phyloP scores from a whole-genome alignment of 495 filamentous ascomycete species.

The Talaromyces ruber region DNA sequence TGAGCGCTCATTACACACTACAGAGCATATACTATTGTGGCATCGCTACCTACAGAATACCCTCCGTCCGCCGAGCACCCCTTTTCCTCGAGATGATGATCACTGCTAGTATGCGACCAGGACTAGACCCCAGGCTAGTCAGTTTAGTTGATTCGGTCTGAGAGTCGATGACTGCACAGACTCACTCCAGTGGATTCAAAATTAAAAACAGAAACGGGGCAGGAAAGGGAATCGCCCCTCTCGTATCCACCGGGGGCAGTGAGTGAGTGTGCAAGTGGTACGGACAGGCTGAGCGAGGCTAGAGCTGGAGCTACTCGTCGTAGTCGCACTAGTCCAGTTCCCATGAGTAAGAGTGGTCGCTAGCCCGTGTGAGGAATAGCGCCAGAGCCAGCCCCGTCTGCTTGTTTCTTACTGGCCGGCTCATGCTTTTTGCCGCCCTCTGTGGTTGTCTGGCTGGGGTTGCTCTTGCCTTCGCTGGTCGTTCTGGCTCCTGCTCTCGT shows the following conservation, averaged over 20 bases:
- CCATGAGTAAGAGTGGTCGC: background rate
- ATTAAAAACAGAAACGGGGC: background rate
- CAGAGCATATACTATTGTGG: too few species aligned
- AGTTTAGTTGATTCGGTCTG: background rate
- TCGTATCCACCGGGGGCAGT: background rate
- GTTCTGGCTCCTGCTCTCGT: constrained; percentile 12
- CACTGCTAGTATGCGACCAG: background rate
- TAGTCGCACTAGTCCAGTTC: background rate
- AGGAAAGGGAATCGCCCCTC: background rate
- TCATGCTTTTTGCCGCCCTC: constrained; percentile 2
- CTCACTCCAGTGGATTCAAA: background rate
- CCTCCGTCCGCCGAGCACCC: background rate
- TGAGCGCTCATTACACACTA: background rate
- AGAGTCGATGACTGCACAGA: background rate
- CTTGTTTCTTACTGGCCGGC: background rate
- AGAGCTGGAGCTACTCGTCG: background rate
- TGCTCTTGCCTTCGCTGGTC: background rate
- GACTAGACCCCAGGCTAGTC: background rate
- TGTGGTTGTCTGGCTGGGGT: background rate
- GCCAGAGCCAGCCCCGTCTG: background rate
- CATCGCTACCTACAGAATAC: background rate
- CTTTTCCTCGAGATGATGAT: background rate
- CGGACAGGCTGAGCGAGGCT: background rate
- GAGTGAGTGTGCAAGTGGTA: too few species aligned
- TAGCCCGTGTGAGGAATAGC: background rate